Base-by-base conservation (phyloP, 2,329 filamentous ascomycete species). In the Cordyceps militaris region DNA sequence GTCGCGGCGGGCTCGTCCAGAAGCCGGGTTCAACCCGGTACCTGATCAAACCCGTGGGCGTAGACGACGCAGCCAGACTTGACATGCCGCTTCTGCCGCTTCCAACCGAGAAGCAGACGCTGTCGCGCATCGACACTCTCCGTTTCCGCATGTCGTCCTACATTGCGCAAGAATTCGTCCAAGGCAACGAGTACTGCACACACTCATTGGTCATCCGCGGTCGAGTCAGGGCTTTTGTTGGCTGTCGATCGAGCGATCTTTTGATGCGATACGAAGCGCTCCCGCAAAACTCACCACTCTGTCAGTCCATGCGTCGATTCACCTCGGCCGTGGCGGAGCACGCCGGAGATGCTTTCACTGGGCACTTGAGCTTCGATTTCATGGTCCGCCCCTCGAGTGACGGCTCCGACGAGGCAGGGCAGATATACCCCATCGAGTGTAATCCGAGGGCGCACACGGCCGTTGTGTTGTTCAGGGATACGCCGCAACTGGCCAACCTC, bases 371-470 rank as follows among this genome's bases (percentile, higher is more conserved):
- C 8, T 47, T 56, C 13, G 43, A 47, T 4, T 56, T 47, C 13
- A 56, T 38, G 30, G 42, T 28, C 28, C 30, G 40, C 43, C 21
- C 28, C n/a, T 23, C 23, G 3, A 13, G 28, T 16, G 28, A 13
- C 11, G 16, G 23, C 6, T 36, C 53, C 42, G 34, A 47, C n/a
- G 19, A 23, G 38, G 4, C 19, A 0, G 53, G 61, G 4, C 56
- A 57, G 4, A 67, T 89, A 1, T 86, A 83, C 61, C 84, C 85
- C 0, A 89, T 89, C 58, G 86, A 89, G 66, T 89, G 86, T 65
- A 89, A 89, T 57, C 86, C 86, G 0, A 74, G 86, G 14, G 83
- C 82, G 0, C 86, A 89, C 63, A 89, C 86, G 0, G 86, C 86
- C 0, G 80, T 86, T 0, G 75, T 83, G 1, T 70, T 89, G 1